Percentiles rank a stretch among this genome's conserved stretches.
Evolutionary conservation across 257 asterid genomes (phyloP).

Genomic region (Buddleja alternifolia): DNA sequence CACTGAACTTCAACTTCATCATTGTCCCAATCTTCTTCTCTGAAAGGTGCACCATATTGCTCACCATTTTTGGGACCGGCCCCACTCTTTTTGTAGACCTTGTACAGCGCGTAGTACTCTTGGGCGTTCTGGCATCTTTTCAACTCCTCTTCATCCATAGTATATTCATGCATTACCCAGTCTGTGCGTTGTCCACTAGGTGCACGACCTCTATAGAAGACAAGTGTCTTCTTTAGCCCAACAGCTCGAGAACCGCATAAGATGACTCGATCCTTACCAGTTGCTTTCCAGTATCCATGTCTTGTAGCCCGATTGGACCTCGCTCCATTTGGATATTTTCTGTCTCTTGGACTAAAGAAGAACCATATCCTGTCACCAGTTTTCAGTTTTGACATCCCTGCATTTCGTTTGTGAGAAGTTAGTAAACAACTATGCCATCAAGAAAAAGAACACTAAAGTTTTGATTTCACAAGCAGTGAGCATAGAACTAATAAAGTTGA

Average conservation of each 20-base stretch:
- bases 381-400: constrained; percentile 78
- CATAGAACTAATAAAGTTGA: neutral
- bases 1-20: constrained; percentile 44
- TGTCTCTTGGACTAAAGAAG: constrained; percentile 86
- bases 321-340: constrained; percentile 89
- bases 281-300: constrained; percentile 94
- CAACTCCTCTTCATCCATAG: constrained; percentile 82
- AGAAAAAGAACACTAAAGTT: neutral
- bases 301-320: constrained; percentile 81
- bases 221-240: constrained; percentile 90
- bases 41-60: constrained; percentile 92
- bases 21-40: constrained; percentile 90
- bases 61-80: constrained; percentile 99
- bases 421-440: constrained; percentile 28
- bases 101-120: constrained; percentile 84
- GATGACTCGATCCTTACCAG: constrained; percentile 88
- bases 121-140: constrained; percentile 52
- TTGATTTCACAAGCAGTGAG: neutral
- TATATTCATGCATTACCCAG: constrained; percentile 99
- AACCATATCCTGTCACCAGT: constrained; percentile 96
- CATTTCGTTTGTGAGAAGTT: constrained; percentile 31
- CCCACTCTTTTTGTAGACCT: constrained; percentile 92
- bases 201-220: constrained; percentile 87
- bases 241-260: constrained; percentile 63
- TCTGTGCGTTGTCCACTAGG: constrained; percentile 88